A percentile compares a stretch with the other conserved stretches of the same genome.
Conservation (phyloP, 2,329 filamentous ascomycete species). For the Spiromastix sp. region DNA sequence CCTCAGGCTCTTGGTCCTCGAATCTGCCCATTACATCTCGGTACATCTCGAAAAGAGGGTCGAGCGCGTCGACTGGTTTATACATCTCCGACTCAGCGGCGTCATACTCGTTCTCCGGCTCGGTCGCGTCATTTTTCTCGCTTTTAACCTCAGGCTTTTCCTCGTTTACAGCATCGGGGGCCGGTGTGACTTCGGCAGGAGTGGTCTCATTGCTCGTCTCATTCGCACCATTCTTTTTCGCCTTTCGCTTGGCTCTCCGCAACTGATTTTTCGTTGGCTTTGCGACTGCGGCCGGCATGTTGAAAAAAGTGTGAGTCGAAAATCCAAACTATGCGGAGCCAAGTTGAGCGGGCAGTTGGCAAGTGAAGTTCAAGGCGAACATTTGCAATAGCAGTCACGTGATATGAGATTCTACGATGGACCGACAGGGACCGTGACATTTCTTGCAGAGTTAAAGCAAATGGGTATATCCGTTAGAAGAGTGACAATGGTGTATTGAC, state of each 20-base stretch:
- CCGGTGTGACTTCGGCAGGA: slow-evolving; percentile 4
- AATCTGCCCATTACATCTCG: slow-evolving; percentile 76
- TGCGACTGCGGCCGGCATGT: slow-evolving; percentile 20
- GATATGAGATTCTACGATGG: no score
- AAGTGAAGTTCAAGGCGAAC: no score
- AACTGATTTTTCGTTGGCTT: slow-evolving; percentile 93
- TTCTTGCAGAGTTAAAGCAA: no score
- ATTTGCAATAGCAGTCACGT: no score
- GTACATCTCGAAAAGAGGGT: slow-evolving; percentile 76
- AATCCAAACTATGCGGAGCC: no score
- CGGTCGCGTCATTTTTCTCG: neutral
- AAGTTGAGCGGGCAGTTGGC: no score
- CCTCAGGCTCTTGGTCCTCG: slow-evolving; percentile 52
- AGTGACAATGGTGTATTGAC: no score
- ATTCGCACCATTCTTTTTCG: slow-evolving; percentile 57
- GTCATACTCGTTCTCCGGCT: slow-evolving; percentile 29
- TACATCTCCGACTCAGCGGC: slow-evolving; percentile 25
- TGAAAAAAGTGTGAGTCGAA: no score
- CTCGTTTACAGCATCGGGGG: slow-evolving; percentile 2
- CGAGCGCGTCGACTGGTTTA: slow-evolving; percentile 49
- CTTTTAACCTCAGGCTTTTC: slow-evolving; percentile 2
- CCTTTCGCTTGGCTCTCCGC: slow-evolving; percentile 88
- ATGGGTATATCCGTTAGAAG: no score
- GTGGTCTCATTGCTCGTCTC: slow-evolving; percentile 4
- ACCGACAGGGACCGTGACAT: no score